Evolutionary conservation across 2,329 filamentous ascomycete species (phyloP).

Genomic region (Endoconidiophora laricicola): DNA sequence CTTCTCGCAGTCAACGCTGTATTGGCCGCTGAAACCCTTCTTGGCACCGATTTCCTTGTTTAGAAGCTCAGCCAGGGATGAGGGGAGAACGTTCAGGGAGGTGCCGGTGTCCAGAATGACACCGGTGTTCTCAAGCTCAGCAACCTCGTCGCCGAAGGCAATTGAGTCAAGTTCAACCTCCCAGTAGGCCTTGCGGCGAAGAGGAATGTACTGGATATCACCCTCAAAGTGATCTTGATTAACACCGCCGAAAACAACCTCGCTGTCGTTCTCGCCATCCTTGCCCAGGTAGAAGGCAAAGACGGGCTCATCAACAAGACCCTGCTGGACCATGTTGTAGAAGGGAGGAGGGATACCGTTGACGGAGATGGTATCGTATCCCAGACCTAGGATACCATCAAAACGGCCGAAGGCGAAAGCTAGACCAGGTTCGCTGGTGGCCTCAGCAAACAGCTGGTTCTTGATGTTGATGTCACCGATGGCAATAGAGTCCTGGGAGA

Average conservation of each 20-base stretch:
- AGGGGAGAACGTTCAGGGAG: slow-evolving; percentile 88
- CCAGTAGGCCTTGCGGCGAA: slow-evolving; percentile 99
- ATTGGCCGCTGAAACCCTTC: slow-evolving; percentile 96
- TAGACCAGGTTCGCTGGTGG: slow-evolving; percentile 84
- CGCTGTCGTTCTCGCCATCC: slow-evolving; percentile 56
- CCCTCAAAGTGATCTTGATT: slow-evolving; percentile 68
- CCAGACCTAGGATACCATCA: slow-evolving; percentile 89
- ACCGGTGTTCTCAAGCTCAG: slow-evolving; percentile 85
- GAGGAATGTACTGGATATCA: slow-evolving; percentile 80
- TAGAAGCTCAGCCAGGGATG: slow-evolving; percentile 80
- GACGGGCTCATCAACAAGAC: slow-evolving; percentile 74
- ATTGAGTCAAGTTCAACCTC: slow-evolving; percentile 93
- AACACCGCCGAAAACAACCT: slow-evolving; percentile 78
- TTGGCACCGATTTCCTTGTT: slow-evolving; percentile 97
- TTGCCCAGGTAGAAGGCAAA: slow-evolving; percentile 88
- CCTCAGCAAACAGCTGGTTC: slow-evolving; percentile 89
- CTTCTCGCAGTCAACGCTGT: slow-evolving; percentile 78
- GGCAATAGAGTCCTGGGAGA: slow-evolving; percentile 70
- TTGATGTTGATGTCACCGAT: slow-evolving; percentile 85
- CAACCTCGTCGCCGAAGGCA: slow-evolving; percentile 68
- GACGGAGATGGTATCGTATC: slow-evolving; percentile 92
- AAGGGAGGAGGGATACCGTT: slow-evolving; percentile 90
- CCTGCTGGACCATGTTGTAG: slow-evolving; percentile 88
- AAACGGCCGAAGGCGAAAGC: slow-evolving; percentile 97
- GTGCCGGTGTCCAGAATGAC: slow-evolving; percentile 97